Evolutionary conservation across 129 eudicot genomes (phyloP).

Genomic region (Escallonia herrerae): DNA sequence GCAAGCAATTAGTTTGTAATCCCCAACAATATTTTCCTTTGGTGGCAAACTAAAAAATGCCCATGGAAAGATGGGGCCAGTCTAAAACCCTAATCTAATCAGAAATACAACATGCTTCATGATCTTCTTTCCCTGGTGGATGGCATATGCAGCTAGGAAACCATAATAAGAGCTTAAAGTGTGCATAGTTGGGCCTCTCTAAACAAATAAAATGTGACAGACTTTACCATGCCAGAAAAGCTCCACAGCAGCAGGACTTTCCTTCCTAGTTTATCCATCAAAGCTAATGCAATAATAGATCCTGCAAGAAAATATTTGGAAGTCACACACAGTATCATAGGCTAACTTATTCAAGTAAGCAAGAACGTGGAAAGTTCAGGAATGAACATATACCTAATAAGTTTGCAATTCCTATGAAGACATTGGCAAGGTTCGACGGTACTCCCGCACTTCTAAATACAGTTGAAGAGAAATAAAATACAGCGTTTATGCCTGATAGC

Average conservation of each 20-base stretch:
- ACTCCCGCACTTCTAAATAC: slow-evolving; percentile 97
- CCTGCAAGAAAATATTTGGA: slow-evolving; percentile 35
- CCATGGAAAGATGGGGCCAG: not conserved
- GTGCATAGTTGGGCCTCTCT: not conserved
- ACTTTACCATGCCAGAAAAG: slow-evolving; percentile 88
- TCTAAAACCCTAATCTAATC: not conserved
- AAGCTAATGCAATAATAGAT: slow-evolving; percentile 61
- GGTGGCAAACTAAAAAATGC: too few relatives aligned
- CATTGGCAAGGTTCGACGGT: slow-evolving; percentile 82
- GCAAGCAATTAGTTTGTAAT: too few relatives aligned
- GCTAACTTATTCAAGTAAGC: not conserved
- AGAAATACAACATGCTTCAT: not conserved
- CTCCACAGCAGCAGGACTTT: slow-evolving; percentile 78
- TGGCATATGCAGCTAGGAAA: too few relatives aligned
- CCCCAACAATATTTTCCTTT: too few relatives aligned
- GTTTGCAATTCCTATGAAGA: slow-evolving; percentile 74
- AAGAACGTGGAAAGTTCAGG: not conserved
- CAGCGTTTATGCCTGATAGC: slow-evolving; percentile 98
- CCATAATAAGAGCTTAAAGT: too few relatives aligned
- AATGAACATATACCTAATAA: slow-evolving; percentile 39
- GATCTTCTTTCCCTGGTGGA: not conserved
- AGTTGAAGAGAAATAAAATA: slow-evolving; percentile 98
- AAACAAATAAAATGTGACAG: not conserved
- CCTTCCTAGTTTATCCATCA: slow-evolving; percentile 97
- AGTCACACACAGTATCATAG: not conserved